Base-by-base conservation (phyloP, 495 filamentous ascomycete species). In the Neurospora sp. region DNA sequence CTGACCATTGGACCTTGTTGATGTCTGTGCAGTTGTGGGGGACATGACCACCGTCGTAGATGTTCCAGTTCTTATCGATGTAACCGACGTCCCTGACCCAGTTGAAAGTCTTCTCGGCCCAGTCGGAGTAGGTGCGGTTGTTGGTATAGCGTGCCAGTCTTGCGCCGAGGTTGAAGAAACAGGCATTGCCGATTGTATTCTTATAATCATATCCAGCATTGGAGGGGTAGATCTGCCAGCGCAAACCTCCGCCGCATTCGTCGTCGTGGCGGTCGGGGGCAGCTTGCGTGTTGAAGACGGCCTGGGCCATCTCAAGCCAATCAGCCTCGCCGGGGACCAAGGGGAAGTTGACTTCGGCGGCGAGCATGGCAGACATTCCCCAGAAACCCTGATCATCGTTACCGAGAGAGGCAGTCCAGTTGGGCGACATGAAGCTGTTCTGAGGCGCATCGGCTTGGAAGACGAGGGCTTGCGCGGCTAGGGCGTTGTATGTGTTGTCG, bases 301-400 rank as follows among this genome's bases (percentile, higher is more conserved):
- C 91, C 78, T 95, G 91, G n/a, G 91, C 92, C 70, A 96, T 85
- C 4, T 90, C 90, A 4, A 96, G 83, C 92, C 93, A 96, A 73
- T 89, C 87, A 3, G 92, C 90, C 72, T 89, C 81, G n/a, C 70
- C 44, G 7, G 86, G 85, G 8, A 88, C 90, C 73, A 91, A 84
- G 16, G 85, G 86, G 74, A 89, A 91, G 59, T 87, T 86, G 71
- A 87, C 80, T 78, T 92, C 90, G 40, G 88, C 88, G 9, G 89
- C 90, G 4, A 89, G 85, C 87, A 92, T 89, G 42, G 88, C 90
- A 10, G 90, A 85, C 78, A 92, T 86, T 27, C 82, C 90, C 90
- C 90, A 92, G 77, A 90, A 88, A 9, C 83, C 83, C 81, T 92
- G 90, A 75, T 92, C 90, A 77, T 91, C 89, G 75, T 92, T 92